Conservation (phyloP, 345 rosid genomes). For the Citrus trifoliata region DNA sequence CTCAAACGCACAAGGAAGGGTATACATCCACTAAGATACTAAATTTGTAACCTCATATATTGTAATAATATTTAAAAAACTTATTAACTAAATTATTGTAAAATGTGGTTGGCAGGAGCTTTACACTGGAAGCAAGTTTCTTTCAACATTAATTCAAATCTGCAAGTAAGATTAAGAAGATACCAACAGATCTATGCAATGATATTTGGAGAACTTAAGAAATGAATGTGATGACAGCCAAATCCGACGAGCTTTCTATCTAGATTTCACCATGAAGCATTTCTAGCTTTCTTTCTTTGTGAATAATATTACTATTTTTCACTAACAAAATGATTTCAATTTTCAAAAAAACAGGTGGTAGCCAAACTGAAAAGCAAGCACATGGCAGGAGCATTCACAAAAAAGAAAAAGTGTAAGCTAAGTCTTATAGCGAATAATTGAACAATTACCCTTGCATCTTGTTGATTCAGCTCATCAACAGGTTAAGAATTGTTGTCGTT, state of each 20-base stretch:
- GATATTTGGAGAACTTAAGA: neutral
- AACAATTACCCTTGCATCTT: neutral
- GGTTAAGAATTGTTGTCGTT: conserved; percentile 9
- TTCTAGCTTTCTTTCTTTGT: neutral
- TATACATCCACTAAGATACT: conserved; percentile 18
- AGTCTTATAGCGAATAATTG: conserved; percentile 11
- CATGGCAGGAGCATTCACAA: conserved; percentile 87
- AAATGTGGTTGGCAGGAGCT: conserved; percentile 55
- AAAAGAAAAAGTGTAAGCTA: conserved; percentile 77
- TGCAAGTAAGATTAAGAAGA: conserved; percentile 54
- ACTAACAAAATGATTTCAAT: neutral
- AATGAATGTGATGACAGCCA: neutral
- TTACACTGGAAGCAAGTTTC: conserved; percentile 94
- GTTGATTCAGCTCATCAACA: neutral
- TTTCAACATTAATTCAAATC: conserved; percentile 66
- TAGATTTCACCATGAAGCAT: neutral
- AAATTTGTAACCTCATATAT: neutral
- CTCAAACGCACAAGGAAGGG: conserved; percentile 96
- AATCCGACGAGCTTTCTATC: neutral
- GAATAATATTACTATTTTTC: neutral
- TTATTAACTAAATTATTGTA: conserved; percentile 1
- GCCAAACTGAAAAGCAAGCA: conserved; percentile 86
- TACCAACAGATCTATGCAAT: neutral
- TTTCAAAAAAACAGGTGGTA: conserved; percentile 52
- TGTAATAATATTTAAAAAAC: neutral